Evolutionary conservation across 768 basidiomycete species (phyloP).

Genomic region (Ephemerocybe angulata): DNA sequence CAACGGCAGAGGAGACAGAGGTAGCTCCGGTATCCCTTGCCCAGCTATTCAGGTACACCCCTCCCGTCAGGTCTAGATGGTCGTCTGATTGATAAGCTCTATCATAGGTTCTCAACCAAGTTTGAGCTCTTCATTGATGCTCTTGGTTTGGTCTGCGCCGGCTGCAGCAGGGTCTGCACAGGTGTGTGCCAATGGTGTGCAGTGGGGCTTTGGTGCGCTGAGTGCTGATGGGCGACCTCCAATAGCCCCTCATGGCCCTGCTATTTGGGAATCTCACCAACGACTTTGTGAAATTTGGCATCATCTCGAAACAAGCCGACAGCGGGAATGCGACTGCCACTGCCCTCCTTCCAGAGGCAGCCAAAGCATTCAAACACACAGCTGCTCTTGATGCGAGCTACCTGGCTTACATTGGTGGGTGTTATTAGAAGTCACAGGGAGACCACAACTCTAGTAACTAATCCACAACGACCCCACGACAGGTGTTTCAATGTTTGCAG

Average conservation of each 20-base stretch:
- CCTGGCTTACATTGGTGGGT: constrained; percentile 56
- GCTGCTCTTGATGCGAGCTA: constrained; percentile 54
- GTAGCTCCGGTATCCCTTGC: constrained; percentile 6
- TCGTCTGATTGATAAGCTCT: neutral
- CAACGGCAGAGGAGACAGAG: no score
- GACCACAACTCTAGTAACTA: no score
- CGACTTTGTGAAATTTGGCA: constrained; percentile 53
- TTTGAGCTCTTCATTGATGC: constrained; percentile 57
- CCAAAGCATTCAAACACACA: constrained; percentile 38
- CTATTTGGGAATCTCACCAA: constrained; percentile 73
- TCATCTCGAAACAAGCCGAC: constrained; percentile 15
- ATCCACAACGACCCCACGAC: no score
- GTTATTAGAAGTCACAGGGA: no score
- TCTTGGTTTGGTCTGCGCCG: constrained; percentile 63
- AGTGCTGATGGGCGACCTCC: no score
- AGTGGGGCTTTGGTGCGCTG: no score
- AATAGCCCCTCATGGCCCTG: constrained; percentile 67
- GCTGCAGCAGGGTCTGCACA: constrained; percentile 68
- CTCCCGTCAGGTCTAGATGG: neutral
- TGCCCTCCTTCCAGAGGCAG: constrained; percentile 22
- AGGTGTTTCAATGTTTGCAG: constrained; percentile 53
- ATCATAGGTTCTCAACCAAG: constrained; percentile 55
- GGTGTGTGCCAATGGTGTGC: no score
- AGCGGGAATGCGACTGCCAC: constrained; percentile 22
- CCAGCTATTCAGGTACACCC: constrained; percentile 6